These are phyloP conservation scores for Cucurbita maxima DNA, from an alignment of 306 rosid genomes.

Conservation along the genomic window DNA sequence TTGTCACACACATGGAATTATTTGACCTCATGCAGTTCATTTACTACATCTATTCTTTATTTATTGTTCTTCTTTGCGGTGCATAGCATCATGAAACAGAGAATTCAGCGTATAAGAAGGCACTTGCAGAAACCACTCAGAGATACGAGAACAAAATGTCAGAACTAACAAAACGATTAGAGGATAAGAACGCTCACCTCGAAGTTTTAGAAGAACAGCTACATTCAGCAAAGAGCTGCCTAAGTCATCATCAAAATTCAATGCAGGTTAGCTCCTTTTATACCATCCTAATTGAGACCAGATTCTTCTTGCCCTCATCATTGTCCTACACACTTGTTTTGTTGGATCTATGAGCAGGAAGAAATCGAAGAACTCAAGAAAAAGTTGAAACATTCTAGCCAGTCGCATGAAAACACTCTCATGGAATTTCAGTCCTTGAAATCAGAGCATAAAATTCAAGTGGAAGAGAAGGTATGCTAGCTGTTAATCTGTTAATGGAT, in stretches of 20 bases:
- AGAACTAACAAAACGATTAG: slow-evolving; percentile 27
- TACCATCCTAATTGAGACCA: background rate
- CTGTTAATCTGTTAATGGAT: background rate
- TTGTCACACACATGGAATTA: background rate
- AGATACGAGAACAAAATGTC: slow-evolving; percentile 32
- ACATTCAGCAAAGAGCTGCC: slow-evolving; percentile 23
- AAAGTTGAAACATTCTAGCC: slow-evolving; percentile 29
- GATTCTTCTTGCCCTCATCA: background rate
- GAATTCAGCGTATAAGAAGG: slow-evolving; percentile 23
- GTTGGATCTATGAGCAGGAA: slow-evolving; percentile 24
- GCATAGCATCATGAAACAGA: slow-evolving; percentile 28
- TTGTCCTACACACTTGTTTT: background rate
- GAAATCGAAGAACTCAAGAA: slow-evolving; percentile 22
- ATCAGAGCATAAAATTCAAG: slow-evolving; percentile 20
- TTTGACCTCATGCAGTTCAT: background rate
- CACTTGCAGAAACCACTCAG: slow-evolving; percentile 30
- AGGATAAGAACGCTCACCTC: slow-evolving; percentile 20
- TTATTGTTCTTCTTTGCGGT: slow-evolving; percentile 4
- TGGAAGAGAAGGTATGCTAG: slow-evolving; percentile 30
- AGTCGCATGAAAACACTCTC: slow-evolving; percentile 22
- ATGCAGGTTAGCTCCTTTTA: slow-evolving; percentile 21
- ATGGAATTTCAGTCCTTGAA: slow-evolving; percentile 32
- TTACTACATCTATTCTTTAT: background rate
- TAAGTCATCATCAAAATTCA: slow-evolving; percentile 21
- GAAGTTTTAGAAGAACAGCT: slow-evolving; percentile 28